Evolutionary conservation across 805 yeast genomes (phyloP), one percentile per base, ranked within the genome.

Genomic region (Monosporozyma aquatica): DNA sequence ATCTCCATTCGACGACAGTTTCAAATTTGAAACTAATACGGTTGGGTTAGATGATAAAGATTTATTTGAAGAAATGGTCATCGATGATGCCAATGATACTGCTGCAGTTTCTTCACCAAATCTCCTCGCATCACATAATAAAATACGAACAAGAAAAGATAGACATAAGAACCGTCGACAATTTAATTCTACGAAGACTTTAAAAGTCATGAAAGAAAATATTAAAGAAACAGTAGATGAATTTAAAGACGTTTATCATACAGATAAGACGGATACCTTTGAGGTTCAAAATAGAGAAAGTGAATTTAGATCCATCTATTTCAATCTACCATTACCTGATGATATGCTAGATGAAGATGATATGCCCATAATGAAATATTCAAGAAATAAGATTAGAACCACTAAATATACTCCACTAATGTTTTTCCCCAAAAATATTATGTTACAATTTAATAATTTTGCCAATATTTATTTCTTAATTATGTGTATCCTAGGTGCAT

Each of bases 391-490:
- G 61, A 86, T 92, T 51, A 78, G 97, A 67, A 89, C 97, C 0
- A 87, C 98, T 2, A 90, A 87, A 67, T 90, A 90, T 64, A 90
- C 97, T 3, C 96, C 97, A 6, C 57, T 92, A 33, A 70, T 87
- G 9, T 90, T 90, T 58, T 51, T 92, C 32, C 97, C 97, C 3
- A 87, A 87, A 60, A 87, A 90, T 64, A 60, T 90, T 41, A 64
- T 65, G 36, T 70, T 74, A 49, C 97, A 92, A 66, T 89, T 89
- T 63, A 78, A 74, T 51, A 92, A 90, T 60, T 76, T 89, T 48
- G 98, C 98, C 35, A 90, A 90, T 63, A 68, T 87, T 40, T 90
- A 87, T 67, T 90, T 90, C 71, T 66, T 90, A 53, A 66, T 78
- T 25, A 68, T 86, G 65, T 80, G 80, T 54, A 80, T 90, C 49